Evolutionary conservation across 257 asterid genomes (phyloP).

Genomic region (Thymus mandschuricus): DNA sequence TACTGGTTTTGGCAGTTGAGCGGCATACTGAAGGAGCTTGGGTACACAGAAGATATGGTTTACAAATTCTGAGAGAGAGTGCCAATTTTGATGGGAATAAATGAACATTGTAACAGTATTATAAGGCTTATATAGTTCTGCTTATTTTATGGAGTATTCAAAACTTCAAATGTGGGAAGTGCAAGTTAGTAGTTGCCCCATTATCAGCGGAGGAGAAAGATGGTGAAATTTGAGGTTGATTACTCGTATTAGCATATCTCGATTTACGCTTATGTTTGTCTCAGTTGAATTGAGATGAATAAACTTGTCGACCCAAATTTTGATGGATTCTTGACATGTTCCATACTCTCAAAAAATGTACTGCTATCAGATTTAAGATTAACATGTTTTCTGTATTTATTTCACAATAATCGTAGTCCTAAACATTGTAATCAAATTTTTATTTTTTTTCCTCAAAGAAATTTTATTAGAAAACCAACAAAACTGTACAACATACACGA

Average conservation of each 20-base stretch:
- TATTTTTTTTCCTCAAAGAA: too few relatives aligned
- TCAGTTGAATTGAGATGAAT: neutral
- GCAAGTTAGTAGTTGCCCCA: neutral
- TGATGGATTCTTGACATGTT: neutral
- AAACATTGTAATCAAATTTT: too few relatives aligned
- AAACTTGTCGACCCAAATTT: neutral
- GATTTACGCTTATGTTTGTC: neutral
- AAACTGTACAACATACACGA: too few relatives aligned
- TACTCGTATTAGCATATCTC: neutral
- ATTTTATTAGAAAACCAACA: too few relatives aligned
- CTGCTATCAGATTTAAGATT: too few relatives aligned
- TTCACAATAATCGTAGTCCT: too few relatives aligned
- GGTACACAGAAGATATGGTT: conserved; percentile 80
- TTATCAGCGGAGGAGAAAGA: neutral
- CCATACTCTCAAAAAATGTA: too few relatives aligned
- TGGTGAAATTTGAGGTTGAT: conserved; percentile 6
- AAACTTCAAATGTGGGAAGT: neutral
- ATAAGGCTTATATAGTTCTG: conserved; percentile 1
- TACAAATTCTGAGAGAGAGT: conserved; percentile 64
- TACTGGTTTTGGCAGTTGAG: conserved; percentile 53
- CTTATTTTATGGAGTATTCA: neutral
- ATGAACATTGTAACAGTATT: conserved; percentile 15
- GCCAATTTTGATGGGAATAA: conserved; percentile 32
- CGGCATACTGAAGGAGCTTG: conserved; percentile 84
- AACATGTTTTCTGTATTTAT: too few relatives aligned